Evolutionary conservation across 371 early-diverging fungal genomes (phyloP), one percentile per base, ranked within the genome.

Genomic region (Mortierella sp.): DNA sequence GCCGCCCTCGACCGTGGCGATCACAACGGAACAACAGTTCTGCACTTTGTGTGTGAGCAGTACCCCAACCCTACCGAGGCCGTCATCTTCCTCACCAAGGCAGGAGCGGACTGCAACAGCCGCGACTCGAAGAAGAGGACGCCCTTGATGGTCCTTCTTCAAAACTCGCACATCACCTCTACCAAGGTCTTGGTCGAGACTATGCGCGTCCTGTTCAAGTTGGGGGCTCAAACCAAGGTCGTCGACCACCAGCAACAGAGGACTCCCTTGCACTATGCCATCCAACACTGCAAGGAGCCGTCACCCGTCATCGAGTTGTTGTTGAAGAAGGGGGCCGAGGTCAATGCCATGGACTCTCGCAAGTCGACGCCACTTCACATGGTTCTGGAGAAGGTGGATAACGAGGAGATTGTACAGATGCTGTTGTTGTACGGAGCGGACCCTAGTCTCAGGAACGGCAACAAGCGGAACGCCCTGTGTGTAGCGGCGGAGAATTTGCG

Each of bases 71-170:
- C 82, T 5, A 26, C 53, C 14, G 82, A 82, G 69, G 74, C 78
- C 2, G 66, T 82, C n/a, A 47, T 61, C 52, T 74, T 82, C 44
- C 74, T 82, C 78, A 67, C 72, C 14, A 66, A 70, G 34, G 66
- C 82, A 0, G 82, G 82, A 29, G 82, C 82, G 10, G 82, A 82
- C 34, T 77, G 82, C 64, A 82, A 82, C 44, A 71, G 74, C 37
- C 74, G 77, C 5, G 82, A 82, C 68, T 48, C 61, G 69, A 82
- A 82, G 82, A 82, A 82, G 72, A 71, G 82, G 13, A 82, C 82
- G 19, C 82, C 82, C 9, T 24, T 82, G 68, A 82, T 82, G 82
- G 68, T 67, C 14, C 40, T 82, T 14, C n/a, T 82, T 45, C 74
- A 74, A 45, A 82, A 82, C 73, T 63, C 75, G 1, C 71, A 71